Conservation (phyloP, 139 green algal species). For the Spirogloea muscicola region DNA sequence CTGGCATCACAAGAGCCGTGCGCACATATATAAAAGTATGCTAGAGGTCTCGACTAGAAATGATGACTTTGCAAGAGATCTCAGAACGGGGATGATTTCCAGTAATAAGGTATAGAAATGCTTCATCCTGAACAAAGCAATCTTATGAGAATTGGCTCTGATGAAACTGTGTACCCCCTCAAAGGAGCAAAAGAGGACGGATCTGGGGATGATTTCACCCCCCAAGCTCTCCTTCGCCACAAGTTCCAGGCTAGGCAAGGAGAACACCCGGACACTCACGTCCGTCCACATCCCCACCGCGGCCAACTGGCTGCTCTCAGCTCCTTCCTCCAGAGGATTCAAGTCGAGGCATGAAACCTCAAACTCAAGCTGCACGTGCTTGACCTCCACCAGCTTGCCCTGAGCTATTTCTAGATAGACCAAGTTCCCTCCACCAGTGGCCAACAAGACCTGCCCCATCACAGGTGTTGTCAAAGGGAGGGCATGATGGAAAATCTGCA, state of each 20-base stretch:
- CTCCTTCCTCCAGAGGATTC: constrained; percentile 53
- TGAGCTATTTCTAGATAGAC: constrained; percentile 67
- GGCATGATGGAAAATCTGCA: no score
- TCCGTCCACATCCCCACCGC: constrained; percentile 69
- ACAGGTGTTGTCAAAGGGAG: no score
- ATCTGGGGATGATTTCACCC: constrained; percentile 76
- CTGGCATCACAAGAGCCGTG: no score
- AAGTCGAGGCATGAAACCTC: constrained; percentile 92
- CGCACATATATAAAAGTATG: no score
- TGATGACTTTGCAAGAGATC: no score
- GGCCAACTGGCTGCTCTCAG: constrained; percentile 23
- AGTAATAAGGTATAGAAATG: no score
- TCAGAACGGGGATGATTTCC: no score
- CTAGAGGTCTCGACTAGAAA: no score
- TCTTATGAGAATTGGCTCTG: not conserved
- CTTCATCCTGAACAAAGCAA: not conserved
- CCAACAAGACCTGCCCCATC: constrained; percentile 70
- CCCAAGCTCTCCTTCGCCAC: constrained; percentile 52
- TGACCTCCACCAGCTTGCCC: constrained; percentile 53
- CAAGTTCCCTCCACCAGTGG: constrained; percentile 62
- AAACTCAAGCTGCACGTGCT: constrained; percentile 53
- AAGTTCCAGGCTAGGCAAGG: constrained; percentile 52
- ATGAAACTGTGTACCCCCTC: constrained; percentile 55
- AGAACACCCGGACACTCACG: constrained; percentile 48
- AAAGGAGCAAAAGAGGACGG: constrained; percentile 75